Base-by-base conservation (phyloP, 2,329 filamentous ascomycete species). In the Alternaria dauci region DNA sequence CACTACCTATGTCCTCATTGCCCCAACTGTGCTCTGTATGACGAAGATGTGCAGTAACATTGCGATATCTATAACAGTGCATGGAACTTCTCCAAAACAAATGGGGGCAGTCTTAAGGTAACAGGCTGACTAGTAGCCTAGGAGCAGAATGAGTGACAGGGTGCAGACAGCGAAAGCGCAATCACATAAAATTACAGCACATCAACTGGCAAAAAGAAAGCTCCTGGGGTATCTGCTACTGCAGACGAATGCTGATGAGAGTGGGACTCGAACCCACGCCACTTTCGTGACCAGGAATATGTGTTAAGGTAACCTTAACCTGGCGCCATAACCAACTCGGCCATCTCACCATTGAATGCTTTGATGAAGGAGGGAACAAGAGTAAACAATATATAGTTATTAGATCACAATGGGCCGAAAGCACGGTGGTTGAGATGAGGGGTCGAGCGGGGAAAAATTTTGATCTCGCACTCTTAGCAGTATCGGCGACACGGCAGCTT, bases 181-280 rank as follows among this genome's bases (percentile, higher is more conserved):
- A 23, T 23, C 4, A 23, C 20, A 23, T 23, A 4, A 8, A 3
- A 26, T 9, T 20, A n/a, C 39, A 16, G 12, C 5, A 7, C 28
- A 2, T 5, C 3, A 30, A 7, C 28, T 30, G 7, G 28, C 28
- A 30, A 30, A 30, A 30, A 30, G 5, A 53, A 62, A 44, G 61
- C 59, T 34, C 69, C 71, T 71, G 67, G 68, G 54, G 14, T 66
- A 62, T 63, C 67, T 63, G 54, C 52, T 44, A 18, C 54, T 23
- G 55, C 54, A 63, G 69, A 76, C 71, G 68, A 75, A 76, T 73
- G 58, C 50, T 78, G 76, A 78, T 75, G 73, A 76, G 75, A 77
- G 74, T 76, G 74, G 74, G 76, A 78, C 74, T 77, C 70, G 74
- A 76, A 77, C 76, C 74, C 76, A 76, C 76, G 76, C 75, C 73